Base-by-base conservation (phyloP, 106 monocot species). In the Acanthochlamys bracteata region DNA sequence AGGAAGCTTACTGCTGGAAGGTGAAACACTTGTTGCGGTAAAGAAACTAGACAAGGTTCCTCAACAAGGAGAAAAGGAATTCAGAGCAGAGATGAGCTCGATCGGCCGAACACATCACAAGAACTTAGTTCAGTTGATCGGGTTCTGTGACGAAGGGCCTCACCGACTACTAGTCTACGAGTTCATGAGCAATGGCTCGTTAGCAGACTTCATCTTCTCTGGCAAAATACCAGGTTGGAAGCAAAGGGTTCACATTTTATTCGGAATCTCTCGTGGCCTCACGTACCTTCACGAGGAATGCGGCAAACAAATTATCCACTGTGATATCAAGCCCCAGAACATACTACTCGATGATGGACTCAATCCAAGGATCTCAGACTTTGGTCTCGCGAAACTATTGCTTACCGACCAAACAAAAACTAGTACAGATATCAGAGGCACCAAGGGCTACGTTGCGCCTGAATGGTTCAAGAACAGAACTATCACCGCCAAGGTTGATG, bases 311-410 rank as follows among this genome's bases (percentile, higher is more conserved):
- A 73, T 82, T 33, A 73, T 82, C 22, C 81, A 76, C 60, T 73
- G 82, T 16, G 82, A 82, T 41, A 69, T 82, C 22, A 82, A 82
- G 56, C 76, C 82, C 17, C 59, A 77, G 55, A 82, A 82, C 66
- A 76, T 82, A 24, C 69, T 82, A 4, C 42, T 82, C 27, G 73
- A 65, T 22, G 63, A 63, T 2, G 55, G 55, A 15, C 39, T 41
- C 16, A 59, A 27, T 2, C 64, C 76, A 1, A 76, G 43, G 56
- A 77, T 82, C 1, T 26, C 76, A 0, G 73, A 82, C 39, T 76
- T 82, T 11, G 82, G 81, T 4, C 23, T 82, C 8, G 81, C 76
- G 42, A 82, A 76, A 49, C 55, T 77, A 11, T 40, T 69, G 15
- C 43, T 24, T 11, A 11, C 59, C 15, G 55, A 33, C 23, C 73